Evolutionary conservation across 1,284 basidiomycete genomes (phyloP).

Genomic region (Peniophora sp.): DNA sequence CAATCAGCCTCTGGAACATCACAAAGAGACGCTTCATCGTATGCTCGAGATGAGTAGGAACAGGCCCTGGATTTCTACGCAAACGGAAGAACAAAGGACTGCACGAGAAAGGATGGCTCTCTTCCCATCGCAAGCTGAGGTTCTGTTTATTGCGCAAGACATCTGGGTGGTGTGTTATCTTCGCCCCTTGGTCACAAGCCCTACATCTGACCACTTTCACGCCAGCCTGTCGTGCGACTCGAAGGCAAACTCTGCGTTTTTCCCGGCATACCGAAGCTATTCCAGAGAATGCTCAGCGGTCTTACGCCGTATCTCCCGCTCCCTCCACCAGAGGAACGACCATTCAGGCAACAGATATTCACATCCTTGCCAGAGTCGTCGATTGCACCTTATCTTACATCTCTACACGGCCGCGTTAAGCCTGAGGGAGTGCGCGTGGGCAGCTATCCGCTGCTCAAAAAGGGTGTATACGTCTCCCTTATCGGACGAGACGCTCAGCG

Average conservation of each 20-base stretch:
- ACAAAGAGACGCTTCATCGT: slow-evolving; percentile 74
- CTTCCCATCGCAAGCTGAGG: slow-evolving; percentile 72
- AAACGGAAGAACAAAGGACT: slow-evolving; percentile 62
- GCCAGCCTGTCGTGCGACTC: slow-evolving; percentile 75
- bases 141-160: slow-evolving; percentile 65
- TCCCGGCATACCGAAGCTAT: slow-evolving; percentile 85
- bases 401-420: slow-evolving; percentile 69
- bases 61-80: slow-evolving; percentile 44
- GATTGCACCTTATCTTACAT: slow-evolving; percentile 84
- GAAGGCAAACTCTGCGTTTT: slow-evolving; percentile 82
- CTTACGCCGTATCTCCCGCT: slow-evolving; percentile 71
- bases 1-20: slow-evolving; percentile 63
- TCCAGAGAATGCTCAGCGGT: slow-evolving; percentile 72
- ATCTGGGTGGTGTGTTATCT: slow-evolving; percentile 70
- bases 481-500: slow-evolving; percentile 65
- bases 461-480: slow-evolving; percentile 69
- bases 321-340: slow-evolving; percentile 62
- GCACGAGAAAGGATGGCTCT: slow-evolving; percentile 80
- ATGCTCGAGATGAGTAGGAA: slow-evolving; percentile 67
- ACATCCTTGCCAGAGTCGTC: slow-evolving; percentile 76
- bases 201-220: too few relatives aligned
- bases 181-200: not conserved
- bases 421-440: slow-evolving; percentile 78
- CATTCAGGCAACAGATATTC: slow-evolving; percentile 70
- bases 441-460: slow-evolving; percentile 64